Evolutionary conservation across 345 rosid species (phyloP), one percentile per base, ranked within the genome.

Genomic region (Corymbia maculata): DNA sequence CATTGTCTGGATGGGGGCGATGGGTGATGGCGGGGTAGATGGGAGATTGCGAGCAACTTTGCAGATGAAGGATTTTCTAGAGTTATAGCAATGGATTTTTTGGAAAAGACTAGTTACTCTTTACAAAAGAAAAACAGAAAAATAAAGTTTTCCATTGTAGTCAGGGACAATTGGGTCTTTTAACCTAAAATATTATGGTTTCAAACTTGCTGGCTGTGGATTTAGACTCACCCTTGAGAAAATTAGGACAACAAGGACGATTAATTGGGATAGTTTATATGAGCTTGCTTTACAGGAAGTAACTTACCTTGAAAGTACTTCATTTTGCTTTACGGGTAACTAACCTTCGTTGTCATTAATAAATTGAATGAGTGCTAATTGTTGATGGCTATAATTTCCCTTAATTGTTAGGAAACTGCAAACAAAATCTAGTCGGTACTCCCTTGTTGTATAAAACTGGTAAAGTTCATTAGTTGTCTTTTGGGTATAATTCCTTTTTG

Each of bases 11-110:
- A 15, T 32, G 45, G 24, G 13, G 16, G 45, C 12, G 2, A 32
- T 0, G 22, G 79, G 4, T 68, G 79, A 14, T 66, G 9, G 21
- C 4, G 17, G n/a, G 19, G 5, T 66, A 30, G 1, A 32, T 6
- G 10, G 17, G 79, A 4, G 79, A 1, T 66, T 14, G 3, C 1
- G 15, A 6, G 68, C 6, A 5, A 12, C 13, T 26, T 61, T 26
- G 68, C 2, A 0, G 1, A 0, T 14, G 21, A 13, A 66, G 42
- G 42, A 13, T 0, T 30, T n/a, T 14, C 21, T 66, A 4, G 21
- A n/a, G 75, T n/a, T n/a, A 14, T 14, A 14, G 19, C 0, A n/a
- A 66, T 51, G 14, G 5, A 13, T 6, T 3, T 19, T 57, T 0
- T 13, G 70, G 4, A 28, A 61, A 24, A 57, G 6, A 57, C 64